A percentile compares a stretch with the other conserved stretches of the same genome.
Evolutionary conservation across 1,139 yeast species (phyloP).

Genomic region (Blastobotrys indianensis): DNA sequence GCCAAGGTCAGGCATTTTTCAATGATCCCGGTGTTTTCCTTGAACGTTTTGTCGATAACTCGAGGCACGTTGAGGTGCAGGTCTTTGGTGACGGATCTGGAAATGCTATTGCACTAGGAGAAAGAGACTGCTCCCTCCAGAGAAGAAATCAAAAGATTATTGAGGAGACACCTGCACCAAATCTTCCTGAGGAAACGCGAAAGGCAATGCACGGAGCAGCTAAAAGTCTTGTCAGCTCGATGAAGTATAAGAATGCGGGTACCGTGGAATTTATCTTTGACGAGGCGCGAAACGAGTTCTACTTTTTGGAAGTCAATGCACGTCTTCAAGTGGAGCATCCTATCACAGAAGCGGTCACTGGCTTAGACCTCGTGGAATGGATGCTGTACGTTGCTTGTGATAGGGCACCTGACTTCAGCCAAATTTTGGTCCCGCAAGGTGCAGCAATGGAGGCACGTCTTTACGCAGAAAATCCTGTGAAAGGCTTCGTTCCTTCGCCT

Average conservation of each 20-base stretch:
- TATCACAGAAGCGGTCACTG: slow-evolving; percentile 91
- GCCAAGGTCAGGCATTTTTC: slow-evolving; percentile 87
- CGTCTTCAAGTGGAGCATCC: slow-evolving; percentile 98
- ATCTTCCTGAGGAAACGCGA: slow-evolving; percentile 75
- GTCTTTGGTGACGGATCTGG: slow-evolving; percentile 95
- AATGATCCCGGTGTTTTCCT: slow-evolving; percentile 94
- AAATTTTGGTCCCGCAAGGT: slow-evolving; percentile 52
- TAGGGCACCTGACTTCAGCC: slow-evolving; percentile 68
- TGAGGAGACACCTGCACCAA: slow-evolving; percentile 98
- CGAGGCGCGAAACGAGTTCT: slow-evolving; percentile 75
- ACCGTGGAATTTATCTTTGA: slow-evolving; percentile 95
- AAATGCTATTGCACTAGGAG: slow-evolving; percentile 86
- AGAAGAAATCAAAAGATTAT: slow-evolving; percentile 94
- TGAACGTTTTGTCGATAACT: slow-evolving; percentile 87
- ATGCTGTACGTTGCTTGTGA: slow-evolving; percentile 91
- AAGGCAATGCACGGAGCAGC: slow-evolving; percentile 74
- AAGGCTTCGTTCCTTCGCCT: slow-evolving; percentile 92
- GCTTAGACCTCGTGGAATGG: slow-evolving; percentile 93
- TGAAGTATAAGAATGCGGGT: slow-evolving; percentile 94
- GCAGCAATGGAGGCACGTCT: slow-evolving; percentile 95
- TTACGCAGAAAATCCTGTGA: slow-evolving; percentile 94
- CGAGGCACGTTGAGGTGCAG: slow-evolving; percentile 95
- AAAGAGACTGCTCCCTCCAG: slow-evolving; percentile 95
- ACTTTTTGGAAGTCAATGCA: slow-evolving; percentile 93
- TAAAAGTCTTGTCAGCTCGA: slow-evolving; percentile 67